Evolutionary conservation across 106 monocot species (phyloP).

Genomic region (Allium fistulosum): DNA sequence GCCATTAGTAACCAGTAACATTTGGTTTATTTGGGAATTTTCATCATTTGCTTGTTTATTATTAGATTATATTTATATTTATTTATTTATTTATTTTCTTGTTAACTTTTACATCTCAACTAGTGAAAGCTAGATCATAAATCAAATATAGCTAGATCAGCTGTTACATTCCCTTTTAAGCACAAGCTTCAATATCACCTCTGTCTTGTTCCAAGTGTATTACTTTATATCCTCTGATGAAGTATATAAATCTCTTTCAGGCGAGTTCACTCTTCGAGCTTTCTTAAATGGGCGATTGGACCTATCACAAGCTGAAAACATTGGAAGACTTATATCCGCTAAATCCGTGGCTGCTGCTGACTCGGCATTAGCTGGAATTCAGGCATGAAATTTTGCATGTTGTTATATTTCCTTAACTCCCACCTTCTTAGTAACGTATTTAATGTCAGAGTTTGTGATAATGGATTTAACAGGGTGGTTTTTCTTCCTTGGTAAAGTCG

Average conservation of each 20-base stretch:
- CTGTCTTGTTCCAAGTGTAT: not conserved
- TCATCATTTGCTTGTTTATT: too few relatives aligned
- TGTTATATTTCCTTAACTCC: too few relatives aligned
- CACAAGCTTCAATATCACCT: too few relatives aligned
- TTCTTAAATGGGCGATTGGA: constrained; percentile 96
- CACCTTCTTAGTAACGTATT: too few relatives aligned
- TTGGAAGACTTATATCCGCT: constrained; percentile 68
- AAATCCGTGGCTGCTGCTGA: constrained; percentile 88
- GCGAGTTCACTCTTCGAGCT: constrained; percentile 91
- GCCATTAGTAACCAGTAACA: too few relatives aligned
- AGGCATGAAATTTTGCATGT: constrained; percentile 32
- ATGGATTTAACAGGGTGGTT: constrained; percentile 54
- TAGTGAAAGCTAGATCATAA: too few relatives aligned
- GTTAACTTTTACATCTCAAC: too few relatives aligned
- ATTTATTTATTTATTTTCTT: too few relatives aligned
- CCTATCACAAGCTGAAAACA: constrained; percentile 86
- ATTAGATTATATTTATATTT: too few relatives aligned
- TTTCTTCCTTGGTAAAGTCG: constrained; percentile 72
- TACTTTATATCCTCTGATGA: not conserved
- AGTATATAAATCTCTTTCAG: constrained; percentile 19
- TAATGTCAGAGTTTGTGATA: not conserved
- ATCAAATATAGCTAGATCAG: not conserved
- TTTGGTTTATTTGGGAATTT: too few relatives aligned
- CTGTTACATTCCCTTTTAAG: not conserved
- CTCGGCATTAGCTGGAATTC: constrained; percentile 90